A percentile compares a stretch with the other conserved stretches of the same genome.
These are phyloP conservation scores for Sarocladium oryzae DNA, from an alignment of 2,329 filamentous ascomycete species.

Conservation along the genomic window DNA sequence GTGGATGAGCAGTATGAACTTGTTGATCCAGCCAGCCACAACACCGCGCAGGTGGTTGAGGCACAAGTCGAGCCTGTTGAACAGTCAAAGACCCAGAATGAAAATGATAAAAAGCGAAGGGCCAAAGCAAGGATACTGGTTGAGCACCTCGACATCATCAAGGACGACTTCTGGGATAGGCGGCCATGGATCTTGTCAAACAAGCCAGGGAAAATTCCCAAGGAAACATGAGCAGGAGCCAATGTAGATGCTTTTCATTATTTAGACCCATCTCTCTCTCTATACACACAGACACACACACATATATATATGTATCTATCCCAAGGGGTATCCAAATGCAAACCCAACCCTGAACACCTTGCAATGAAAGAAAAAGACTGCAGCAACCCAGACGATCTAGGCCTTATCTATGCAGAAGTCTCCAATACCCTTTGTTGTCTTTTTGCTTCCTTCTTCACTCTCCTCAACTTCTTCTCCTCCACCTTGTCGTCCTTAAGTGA, in stretches of 20 bases:
- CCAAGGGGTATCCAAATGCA: conserved; percentile 9
- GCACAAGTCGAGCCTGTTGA: conserved; percentile 44
- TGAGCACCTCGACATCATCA: conserved; percentile 89
- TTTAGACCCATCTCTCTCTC: background rate
- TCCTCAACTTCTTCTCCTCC: conserved; percentile 41
- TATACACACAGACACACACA: too few relatives aligned
- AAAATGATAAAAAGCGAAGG: conserved; percentile 75
- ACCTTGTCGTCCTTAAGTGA: conserved; percentile 20
- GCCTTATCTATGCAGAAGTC: conserved; percentile 10
- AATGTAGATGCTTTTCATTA: background rate
- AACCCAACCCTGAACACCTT: conserved; percentile 10
- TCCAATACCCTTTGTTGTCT: conserved; percentile 29
- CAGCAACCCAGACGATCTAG: background rate
- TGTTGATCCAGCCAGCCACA: conserved; percentile 50
- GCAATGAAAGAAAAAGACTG: conserved; percentile 5
- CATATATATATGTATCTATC: too few relatives aligned
- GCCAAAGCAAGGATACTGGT: conserved; percentile 75
- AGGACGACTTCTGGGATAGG: conserved; percentile 86
- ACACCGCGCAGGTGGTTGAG: conserved; percentile 40
- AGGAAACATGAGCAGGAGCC: conserved; percentile 32
- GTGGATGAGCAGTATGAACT: conserved; percentile 54
- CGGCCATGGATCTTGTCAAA: conserved; percentile 79
- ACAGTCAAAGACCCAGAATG: conserved; percentile 70
- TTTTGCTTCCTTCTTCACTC: conserved; percentile 37
- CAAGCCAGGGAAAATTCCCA: conserved; percentile 64